Evolutionary conservation across 345 rosid genomes (phyloP).

Genomic region (Laguncularia racemosa): DNA sequence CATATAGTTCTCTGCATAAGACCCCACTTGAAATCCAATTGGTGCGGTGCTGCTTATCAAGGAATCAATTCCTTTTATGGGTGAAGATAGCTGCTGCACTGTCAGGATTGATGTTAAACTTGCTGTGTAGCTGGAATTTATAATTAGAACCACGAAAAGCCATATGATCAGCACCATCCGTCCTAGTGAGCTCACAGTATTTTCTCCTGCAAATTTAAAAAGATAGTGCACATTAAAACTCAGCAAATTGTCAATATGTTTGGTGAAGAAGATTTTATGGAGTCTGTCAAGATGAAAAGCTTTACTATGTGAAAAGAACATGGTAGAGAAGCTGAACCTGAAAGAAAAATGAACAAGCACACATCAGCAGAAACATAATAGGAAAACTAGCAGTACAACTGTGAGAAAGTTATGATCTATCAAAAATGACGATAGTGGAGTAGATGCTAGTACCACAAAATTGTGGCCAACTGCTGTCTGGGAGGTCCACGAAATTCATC

Average conservation of each 20-base stretch:
- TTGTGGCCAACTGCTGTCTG: conserved; percentile 55
- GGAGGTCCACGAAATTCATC: conserved; percentile 91
- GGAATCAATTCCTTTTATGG: conserved; percentile 75
- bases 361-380: conserved; percentile 2
- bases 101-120: conserved; percentile 92
- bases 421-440: too few relatives aligned
- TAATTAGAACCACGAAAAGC: conserved; percentile 83
- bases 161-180: conserved; percentile 74
- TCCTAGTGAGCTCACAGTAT: conserved; percentile 74
- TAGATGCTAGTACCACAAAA: conserved; percentile 52
- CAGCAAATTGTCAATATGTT: background rate
- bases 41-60: conserved; percentile 40
- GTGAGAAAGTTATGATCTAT: background rate
- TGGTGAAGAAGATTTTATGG: background rate
- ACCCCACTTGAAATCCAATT: conserved; percentile 77
- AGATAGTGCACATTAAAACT: background rate
- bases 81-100: conserved; percentile 78
- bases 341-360: conserved; percentile 6
- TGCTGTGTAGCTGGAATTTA: conserved; percentile 94
- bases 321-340: conserved; percentile 91
- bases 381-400: background rate
- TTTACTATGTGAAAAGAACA: conserved; percentile 92
- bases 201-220: conserved; percentile 61
- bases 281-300: conserved; percentile 8
- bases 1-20: conserved; percentile 74